Conservation (phyloP, 1,284 basidiomycete genomes). For the Rhizoctonia solani region DNA sequence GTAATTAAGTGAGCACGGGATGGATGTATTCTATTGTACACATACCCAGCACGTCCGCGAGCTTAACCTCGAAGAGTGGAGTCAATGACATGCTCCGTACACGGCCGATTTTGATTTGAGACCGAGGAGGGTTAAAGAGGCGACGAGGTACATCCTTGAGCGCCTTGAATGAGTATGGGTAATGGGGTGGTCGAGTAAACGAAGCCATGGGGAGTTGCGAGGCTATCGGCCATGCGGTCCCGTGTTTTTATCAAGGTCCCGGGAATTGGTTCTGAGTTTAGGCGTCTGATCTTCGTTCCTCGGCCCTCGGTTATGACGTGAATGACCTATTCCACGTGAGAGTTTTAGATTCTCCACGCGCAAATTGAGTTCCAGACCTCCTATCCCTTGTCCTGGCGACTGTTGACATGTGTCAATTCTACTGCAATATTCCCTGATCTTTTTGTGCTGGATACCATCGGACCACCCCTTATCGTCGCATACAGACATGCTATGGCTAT, state of each 20-base stretch:
- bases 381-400: no score
- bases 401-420: no score
- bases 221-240: not conserved
- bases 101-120: slow-evolving; percentile 34
- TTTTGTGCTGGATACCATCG: no score
- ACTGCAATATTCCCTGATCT: no score
- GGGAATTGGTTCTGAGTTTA: not conserved
- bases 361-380: no score
- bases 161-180: slow-evolving; percentile 30
- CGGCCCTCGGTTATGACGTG: not conserved
- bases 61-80: slow-evolving; percentile 25
- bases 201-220: slow-evolving; percentile 7
- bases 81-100: slow-evolving; percentile 23
- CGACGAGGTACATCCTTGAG: slow-evolving; percentile 32
- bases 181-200: slow-evolving; percentile 23
- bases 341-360: no score
- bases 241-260: not conserved
- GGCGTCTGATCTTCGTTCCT: not conserved
- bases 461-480: no score
- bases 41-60: slow-evolving; percentile 32
- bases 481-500: no score
- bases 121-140: slow-evolving; percentile 34
- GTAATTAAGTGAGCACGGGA: not conserved
- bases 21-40: not conserved
- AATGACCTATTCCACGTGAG: not conserved